These are phyloP conservation scores for Lasiodiplodia theobromae DNA, from an alignment of 2,329 filamentous ascomycete genomes.

Conservation along the genomic window DNA sequence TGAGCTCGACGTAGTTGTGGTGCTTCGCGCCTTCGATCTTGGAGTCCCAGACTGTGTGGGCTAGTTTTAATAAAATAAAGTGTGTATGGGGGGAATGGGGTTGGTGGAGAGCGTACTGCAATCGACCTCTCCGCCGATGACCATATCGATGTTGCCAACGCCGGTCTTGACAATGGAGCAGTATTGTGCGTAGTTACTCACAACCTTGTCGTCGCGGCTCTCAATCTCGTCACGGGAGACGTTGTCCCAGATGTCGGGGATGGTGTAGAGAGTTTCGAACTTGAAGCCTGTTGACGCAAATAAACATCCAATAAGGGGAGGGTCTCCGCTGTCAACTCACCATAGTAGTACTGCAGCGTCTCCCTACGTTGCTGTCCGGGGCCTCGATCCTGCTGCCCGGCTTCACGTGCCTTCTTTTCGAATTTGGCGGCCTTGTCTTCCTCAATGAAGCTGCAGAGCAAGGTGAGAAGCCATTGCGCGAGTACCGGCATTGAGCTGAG, in stretches of 20 bases:
- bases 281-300: slow-evolving; percentile 71
- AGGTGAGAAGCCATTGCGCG: neutral
- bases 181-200: slow-evolving; percentile 93
- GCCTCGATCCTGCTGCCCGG: slow-evolving; percentile 35
- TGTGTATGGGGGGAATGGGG: slow-evolving; percentile 33
- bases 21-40: slow-evolving; percentile 72
- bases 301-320: neutral
- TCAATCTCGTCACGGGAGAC: slow-evolving; percentile 81
- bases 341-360: neutral
- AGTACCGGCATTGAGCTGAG: neutral
- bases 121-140: slow-evolving; percentile 94
- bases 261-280: slow-evolving; percentile 84
- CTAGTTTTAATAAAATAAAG: neutral
- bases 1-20: slow-evolving; percentile 92
- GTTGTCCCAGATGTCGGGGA: slow-evolving; percentile 77
- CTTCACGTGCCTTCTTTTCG: slow-evolving; percentile 44
- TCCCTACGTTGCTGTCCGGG: neutral
- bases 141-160: slow-evolving; percentile 75
- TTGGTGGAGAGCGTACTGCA: slow-evolving; percentile 64
- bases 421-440: slow-evolving; percentile 81
- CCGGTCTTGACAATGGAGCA: slow-evolving; percentile 92
- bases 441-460: slow-evolving; percentile 77
- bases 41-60: slow-evolving; percentile 74
- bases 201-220: slow-evolving; percentile 70
- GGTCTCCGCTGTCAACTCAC: neutral